Evolutionary conservation across 148 eudicot species (phyloP).

Genomic region (Amaranthus cruentus): DNA sequence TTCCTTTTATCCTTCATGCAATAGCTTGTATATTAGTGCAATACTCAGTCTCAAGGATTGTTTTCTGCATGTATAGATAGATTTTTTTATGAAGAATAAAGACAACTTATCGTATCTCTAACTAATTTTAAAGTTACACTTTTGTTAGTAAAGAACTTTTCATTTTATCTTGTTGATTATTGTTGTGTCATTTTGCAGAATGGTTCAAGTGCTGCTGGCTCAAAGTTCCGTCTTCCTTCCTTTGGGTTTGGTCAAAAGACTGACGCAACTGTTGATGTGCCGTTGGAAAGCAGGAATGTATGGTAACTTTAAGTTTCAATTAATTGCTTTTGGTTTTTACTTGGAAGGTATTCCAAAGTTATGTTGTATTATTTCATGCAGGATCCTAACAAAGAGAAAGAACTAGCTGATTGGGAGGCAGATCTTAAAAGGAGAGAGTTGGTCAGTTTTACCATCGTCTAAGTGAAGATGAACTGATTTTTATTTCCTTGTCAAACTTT

Average conservation of each 20-base stretch:
- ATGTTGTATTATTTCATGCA: constrained; percentile 29
- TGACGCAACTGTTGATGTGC: constrained; percentile 92
- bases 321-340: constrained; percentile 7
- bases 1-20: background rate
- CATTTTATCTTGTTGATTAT: background rate
- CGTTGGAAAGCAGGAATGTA: constrained; percentile 81
- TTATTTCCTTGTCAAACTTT: background rate
- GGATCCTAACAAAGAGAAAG: constrained; percentile 68
- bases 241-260: constrained; percentile 93
- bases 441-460: constrained; percentile 34
- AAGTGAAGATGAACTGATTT: background rate
- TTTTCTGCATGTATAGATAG: too few relatives aligned
- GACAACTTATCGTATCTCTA: background rate
- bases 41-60: too few relatives aligned
- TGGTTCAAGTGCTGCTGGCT: constrained; percentile 57
- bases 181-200: constrained; percentile 42
- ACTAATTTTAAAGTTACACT: background rate
- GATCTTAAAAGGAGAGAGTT: constrained; percentile 57
- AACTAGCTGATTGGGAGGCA: constrained; percentile 62
- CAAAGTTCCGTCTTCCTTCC: constrained; percentile 72
- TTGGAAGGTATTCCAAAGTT: constrained; percentile 6
- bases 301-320: constrained; percentile 8
- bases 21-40: too few relatives aligned
- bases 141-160: background rate
- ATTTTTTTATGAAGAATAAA: too few relatives aligned